phyloP scores from a whole-genome alignment of 148 eudicot genomes.

The Fallopia convolvulus region DNA sequence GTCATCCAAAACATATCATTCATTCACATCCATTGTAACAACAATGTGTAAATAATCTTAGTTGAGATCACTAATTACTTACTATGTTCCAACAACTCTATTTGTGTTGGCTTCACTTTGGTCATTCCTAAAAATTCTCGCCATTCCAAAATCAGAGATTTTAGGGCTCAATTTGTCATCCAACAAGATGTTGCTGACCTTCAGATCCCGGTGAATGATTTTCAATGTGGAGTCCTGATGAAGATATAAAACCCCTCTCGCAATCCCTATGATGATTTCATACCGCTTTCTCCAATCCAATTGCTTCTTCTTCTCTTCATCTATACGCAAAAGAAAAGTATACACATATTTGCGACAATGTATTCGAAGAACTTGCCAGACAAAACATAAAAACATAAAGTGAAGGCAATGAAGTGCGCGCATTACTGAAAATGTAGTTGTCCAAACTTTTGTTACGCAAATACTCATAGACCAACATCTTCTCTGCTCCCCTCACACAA shows the following conservation, averaged over 20 bases:
- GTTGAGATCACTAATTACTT: not conserved
- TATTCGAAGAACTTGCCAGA: not conserved
- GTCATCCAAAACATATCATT: not conserved
- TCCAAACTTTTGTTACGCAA: slow-evolving; percentile 11
- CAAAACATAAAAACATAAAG: not conserved
- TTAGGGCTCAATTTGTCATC: slow-evolving; percentile 19
- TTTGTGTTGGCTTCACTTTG: slow-evolving; percentile 18
- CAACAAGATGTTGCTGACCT: slow-evolving; percentile 17
- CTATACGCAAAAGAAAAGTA: not conserved
- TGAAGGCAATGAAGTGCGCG: not conserved
- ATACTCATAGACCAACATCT: slow-evolving; percentile 12
- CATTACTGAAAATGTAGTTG: slow-evolving; percentile 8
- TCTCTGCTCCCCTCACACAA: slow-evolving; percentile 9
- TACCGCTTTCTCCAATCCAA: slow-evolving; percentile 22
- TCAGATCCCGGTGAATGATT: slow-evolving; percentile 23
- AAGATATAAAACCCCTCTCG: slow-evolving; percentile 30
- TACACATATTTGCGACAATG: too few species aligned
- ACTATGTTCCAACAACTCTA: slow-evolving; percentile 22
- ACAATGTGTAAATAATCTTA: not conserved
- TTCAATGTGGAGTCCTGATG: slow-evolving; percentile 26
- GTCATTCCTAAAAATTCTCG: slow-evolving; percentile 21
- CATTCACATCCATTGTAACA: not conserved
- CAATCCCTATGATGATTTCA: slow-evolving; percentile 21
- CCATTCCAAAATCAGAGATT: slow-evolving; percentile 27
- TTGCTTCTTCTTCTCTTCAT: slow-evolving; percentile 4